Evolutionary conservation across 2,329 filamentous ascomycete species (phyloP).

Genomic region (Plenodomus tracheiphilus): DNA sequence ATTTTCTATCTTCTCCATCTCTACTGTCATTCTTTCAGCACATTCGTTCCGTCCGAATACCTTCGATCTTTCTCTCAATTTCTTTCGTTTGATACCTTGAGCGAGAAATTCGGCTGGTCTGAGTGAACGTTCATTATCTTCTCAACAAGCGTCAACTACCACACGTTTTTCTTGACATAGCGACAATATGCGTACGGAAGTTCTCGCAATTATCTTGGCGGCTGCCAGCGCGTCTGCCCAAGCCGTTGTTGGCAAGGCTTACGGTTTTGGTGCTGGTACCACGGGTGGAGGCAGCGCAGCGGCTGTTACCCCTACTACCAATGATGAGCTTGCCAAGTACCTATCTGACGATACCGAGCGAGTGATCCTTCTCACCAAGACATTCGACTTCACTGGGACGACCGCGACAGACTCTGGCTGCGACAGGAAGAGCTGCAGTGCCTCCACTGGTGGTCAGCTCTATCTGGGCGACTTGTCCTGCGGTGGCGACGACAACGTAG

Average conservation of each 20-base stretch:
- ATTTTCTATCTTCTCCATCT: neutral
- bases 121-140: constrained; percentile 22
- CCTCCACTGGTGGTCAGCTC: constrained; percentile 18
- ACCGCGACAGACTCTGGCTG: constrained; percentile 23
- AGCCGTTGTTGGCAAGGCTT: constrained; percentile 26
- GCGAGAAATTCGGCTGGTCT: constrained; percentile 27
- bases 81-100: constrained; percentile 20
- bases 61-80: constrained; percentile 5
- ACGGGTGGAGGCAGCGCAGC: constrained; percentile 29
- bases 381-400: constrained; percentile 32
- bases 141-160: neutral
- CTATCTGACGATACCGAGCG: constrained; percentile 24
- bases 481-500: constrained; percentile 15
- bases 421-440: constrained; percentile 22
- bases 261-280: constrained; percentile 26
- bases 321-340: constrained; percentile 24
- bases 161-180: neutral
- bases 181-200: constrained; percentile 24
- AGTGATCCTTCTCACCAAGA: constrained; percentile 24
- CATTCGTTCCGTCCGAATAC: neutral
- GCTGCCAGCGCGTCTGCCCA: constrained; percentile 23
- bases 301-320: constrained; percentile 25
- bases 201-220: constrained; percentile 16
- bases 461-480: constrained; percentile 29
- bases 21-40: neutral